Evolutionary conservation across 208 protist species (phyloP), one percentile per base, ranked within the genome.

Genomic region (Angomonas ambiguus): DNA sequence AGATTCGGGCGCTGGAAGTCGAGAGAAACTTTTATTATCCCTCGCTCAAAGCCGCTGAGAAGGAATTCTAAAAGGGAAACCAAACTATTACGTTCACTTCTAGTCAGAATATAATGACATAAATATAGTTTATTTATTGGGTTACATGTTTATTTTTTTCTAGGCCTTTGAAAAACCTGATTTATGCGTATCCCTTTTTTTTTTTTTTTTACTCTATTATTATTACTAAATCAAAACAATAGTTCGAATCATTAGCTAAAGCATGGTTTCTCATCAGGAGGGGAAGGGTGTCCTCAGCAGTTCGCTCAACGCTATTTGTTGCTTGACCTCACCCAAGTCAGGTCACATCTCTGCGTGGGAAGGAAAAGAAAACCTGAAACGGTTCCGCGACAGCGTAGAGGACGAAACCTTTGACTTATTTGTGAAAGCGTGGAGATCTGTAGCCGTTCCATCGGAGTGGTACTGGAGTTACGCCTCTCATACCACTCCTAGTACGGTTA

Each of bases 301-400:
- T 32, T 73, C 82, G 10, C 65, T 91, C 25, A 89, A 91, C 64
- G 49, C 85, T 0, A 76, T 94, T 31, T 92, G 91, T 83, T 41
- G 77, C 24, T 35, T 83, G 2, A 83, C 88, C 13, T 80, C 78
- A 2, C 88, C 88, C 1, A 80, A 72, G 11, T 82, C 76, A 2
- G 76, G 81, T 1, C 68, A 76, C 18, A 69, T 94, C 56, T 66
- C 70, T 49, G 32, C 63, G 4, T 53, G 65, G 11, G 67, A 48
- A 18, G 71, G 61, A 25, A 10, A 64, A 20, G 35, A 64, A 2
- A 16, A 57, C 30, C 51, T 85, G n/a, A 33, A 57, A 13, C 42
- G 65, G 4, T 63, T 74, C 16, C 33, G 51, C 0, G 72, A 72
- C 38, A 16, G 68, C 5, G 71, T 88, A 11, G 76, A 88, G 25